Evolutionary conservation across 2,329 filamentous ascomycete species (phyloP).

Genomic region (Xylariales sp.): DNA sequence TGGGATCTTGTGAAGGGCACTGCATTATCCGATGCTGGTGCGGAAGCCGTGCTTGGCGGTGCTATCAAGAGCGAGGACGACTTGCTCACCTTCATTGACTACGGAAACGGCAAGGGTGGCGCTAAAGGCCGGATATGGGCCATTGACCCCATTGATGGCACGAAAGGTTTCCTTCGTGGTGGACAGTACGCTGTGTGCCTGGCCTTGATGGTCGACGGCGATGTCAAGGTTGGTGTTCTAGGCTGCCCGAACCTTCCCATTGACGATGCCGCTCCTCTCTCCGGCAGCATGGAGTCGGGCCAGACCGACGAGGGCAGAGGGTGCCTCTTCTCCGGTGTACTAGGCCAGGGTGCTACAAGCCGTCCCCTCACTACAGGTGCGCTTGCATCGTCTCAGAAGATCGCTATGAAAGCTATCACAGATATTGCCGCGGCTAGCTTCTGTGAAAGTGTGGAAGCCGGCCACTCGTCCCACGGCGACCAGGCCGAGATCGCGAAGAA

Average conservation of each 20-base stretch:
- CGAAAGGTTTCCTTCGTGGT: slow-evolving; percentile 94
- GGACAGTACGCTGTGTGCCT: slow-evolving; percentile 98
- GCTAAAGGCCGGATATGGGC: slow-evolving; percentile 87
- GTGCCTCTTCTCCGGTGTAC: slow-evolving; percentile 87
- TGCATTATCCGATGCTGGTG: slow-evolving; percentile 72
- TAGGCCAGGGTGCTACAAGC: slow-evolving; percentile 82
- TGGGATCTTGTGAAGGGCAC: slow-evolving; percentile 85
- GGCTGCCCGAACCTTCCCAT: slow-evolving; percentile 96
- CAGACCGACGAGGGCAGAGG: slow-evolving; percentile 82
- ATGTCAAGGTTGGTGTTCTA: slow-evolving; percentile 93
- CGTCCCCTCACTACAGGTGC: slow-evolving; percentile 72
- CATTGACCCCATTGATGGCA: slow-evolving; percentile 96
- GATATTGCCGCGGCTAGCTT: slow-evolving; percentile 87
- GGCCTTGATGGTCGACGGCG: slow-evolving; percentile 89
- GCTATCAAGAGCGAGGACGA: slow-evolving; percentile 72
- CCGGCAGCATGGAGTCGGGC: slow-evolving; percentile 77
- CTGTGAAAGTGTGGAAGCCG: slow-evolving; percentile 96
- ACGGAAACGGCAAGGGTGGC: slow-evolving; percentile 77
- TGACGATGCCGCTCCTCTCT: slow-evolving; percentile 78
- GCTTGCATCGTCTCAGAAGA: slow-evolving; percentile 67
- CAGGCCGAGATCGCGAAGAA: slow-evolving; percentile 85
- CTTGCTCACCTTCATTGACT: slow-evolving; percentile 75
- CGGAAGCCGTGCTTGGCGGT: slow-evolving; percentile 76
- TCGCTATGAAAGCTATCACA: slow-evolving; percentile 81
- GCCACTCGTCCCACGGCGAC: slow-evolving; percentile 89